Evolutionary conservation across 1,139 yeast species (phyloP).

Genomic region (Chernovozyma sophiae-reginae): DNA sequence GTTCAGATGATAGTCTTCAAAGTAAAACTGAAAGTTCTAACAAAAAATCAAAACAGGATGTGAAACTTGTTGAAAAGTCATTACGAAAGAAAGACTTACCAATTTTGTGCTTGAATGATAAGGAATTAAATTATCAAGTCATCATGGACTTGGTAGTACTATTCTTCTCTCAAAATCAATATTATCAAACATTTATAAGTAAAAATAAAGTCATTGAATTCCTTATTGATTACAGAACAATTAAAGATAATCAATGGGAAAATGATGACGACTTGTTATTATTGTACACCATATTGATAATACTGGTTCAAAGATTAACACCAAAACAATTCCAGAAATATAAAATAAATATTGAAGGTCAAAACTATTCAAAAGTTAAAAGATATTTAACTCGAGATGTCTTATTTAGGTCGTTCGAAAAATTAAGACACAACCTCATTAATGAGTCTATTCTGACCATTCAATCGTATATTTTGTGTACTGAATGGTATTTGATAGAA

Average conservation of each 20-base stretch:
- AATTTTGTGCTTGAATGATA: constrained; percentile 18
- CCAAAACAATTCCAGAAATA: constrained; percentile 31
- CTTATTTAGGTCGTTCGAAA: constrained; percentile 33
- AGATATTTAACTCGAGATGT: constrained; percentile 27
- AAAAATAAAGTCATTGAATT: constrained; percentile 24
- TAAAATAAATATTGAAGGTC: constrained; percentile 16
- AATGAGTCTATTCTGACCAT: constrained; percentile 46
- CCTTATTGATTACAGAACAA: constrained; percentile 23
- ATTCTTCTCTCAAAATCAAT: constrained; percentile 28
- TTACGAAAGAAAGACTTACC: constrained; percentile 25
- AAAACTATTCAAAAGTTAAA: constrained; percentile 23
- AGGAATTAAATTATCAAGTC: constrained; percentile 20
- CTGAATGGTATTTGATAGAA: constrained; percentile 47
- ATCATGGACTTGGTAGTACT: constrained; percentile 26
- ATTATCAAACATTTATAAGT: constrained; percentile 32
- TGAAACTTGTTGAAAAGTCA: constrained; percentile 19
- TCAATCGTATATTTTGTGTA: constrained; percentile 47
- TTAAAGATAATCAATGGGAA: constrained; percentile 42
- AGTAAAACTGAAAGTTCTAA: neutral
- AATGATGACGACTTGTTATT: constrained; percentile 48
- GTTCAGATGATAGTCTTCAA: neutral
- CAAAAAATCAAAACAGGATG: constrained; percentile 1
- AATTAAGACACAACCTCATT: constrained; percentile 42
- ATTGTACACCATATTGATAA: constrained; percentile 40
- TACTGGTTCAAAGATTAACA: constrained; percentile 36